Percentiles rank a stretch among this genome's conserved stretches.
Conservation (phyloP, 805 yeast genomes). For the Kazachstania psychrophila region DNA sequence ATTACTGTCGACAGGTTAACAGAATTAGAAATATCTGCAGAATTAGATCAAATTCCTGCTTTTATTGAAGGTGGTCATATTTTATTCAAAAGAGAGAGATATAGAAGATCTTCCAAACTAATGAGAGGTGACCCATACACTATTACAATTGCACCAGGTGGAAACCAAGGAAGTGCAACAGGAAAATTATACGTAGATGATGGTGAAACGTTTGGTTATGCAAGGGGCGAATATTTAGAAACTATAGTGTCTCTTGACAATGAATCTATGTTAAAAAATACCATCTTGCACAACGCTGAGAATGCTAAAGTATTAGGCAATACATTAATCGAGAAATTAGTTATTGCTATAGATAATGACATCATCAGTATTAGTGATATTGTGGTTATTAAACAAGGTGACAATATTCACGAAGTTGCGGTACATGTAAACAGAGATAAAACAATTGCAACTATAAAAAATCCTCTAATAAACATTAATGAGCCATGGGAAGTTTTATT, state of each 20-base stretch:
- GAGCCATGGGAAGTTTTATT: constrained; percentile 40
- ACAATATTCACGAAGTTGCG: constrained; percentile 31
- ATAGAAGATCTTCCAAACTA: constrained; percentile 68
- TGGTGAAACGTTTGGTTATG: constrained; percentile 60
- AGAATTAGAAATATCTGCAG: constrained; percentile 32
- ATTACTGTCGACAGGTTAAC: constrained; percentile 8
- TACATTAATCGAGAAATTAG: constrained; percentile 46
- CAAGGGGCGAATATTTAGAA: constrained; percentile 41
- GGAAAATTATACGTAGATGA: constrained; percentile 74
- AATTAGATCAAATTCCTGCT: constrained; percentile 59
- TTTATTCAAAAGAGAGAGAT: constrained; percentile 55
- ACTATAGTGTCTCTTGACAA: constrained; percentile 33
- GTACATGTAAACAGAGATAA: constrained; percentile 14
- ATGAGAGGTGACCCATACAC: constrained; percentile 79
- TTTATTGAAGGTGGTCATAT: constrained; percentile 73
- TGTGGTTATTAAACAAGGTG: constrained; percentile 32
- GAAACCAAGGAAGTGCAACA: constrained; percentile 37
- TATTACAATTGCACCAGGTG: constrained; percentile 49
- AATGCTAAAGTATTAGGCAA: constrained; percentile 24
- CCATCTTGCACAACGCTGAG: constrained; percentile 18
- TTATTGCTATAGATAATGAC: constrained; percentile 35
- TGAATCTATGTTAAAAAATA: constrained; percentile 29
- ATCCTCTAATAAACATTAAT: constrained; percentile 42
- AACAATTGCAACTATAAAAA: constrained; percentile 31
- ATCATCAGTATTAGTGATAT: constrained; percentile 3